These are phyloP conservation scores for Tetrapyrgos nigripes DNA, from an alignment of 1,284 basidiomycete species.

Conservation along the genomic window DNA sequence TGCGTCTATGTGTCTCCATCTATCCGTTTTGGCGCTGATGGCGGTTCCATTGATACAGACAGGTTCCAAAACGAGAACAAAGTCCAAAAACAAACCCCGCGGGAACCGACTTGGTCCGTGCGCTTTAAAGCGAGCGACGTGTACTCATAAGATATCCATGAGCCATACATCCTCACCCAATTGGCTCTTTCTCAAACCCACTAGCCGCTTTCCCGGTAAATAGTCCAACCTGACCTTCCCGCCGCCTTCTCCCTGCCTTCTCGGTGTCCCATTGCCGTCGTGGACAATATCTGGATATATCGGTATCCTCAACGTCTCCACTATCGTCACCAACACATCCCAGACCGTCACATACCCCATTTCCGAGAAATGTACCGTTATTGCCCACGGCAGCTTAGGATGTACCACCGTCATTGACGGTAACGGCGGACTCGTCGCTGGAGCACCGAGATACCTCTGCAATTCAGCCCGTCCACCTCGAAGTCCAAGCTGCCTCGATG, in stretches of 20 bases:
- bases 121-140: not conserved
- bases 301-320: not conserved
- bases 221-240: not conserved
- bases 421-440: constrained; percentile 14
- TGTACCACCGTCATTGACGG: constrained; percentile 16
- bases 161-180: constrained; percentile 15
- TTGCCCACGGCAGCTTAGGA: constrained; percentile 11
- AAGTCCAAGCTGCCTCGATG: not conserved
- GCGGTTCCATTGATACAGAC: not conserved
- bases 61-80: not conserved
- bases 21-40: not conserved
- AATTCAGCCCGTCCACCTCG: not conserved
- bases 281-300: not conserved
- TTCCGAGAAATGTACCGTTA: constrained; percentile 11
- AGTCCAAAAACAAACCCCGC: not conserved
- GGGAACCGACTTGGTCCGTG: not conserved
- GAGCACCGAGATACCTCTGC: not conserved
- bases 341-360: constrained; percentile 9
- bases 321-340: constrained; percentile 13
- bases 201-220: constrained; percentile 4
- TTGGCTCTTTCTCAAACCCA: constrained; percentile 4
- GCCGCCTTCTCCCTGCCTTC: not conserved
- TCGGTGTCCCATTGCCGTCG: not conserved
- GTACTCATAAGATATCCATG: not conserved
- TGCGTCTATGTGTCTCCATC: not conserved